Conservation (phyloP, 2,329 filamentous ascomycete genomes). For the Claviceps sp. region DNA sequence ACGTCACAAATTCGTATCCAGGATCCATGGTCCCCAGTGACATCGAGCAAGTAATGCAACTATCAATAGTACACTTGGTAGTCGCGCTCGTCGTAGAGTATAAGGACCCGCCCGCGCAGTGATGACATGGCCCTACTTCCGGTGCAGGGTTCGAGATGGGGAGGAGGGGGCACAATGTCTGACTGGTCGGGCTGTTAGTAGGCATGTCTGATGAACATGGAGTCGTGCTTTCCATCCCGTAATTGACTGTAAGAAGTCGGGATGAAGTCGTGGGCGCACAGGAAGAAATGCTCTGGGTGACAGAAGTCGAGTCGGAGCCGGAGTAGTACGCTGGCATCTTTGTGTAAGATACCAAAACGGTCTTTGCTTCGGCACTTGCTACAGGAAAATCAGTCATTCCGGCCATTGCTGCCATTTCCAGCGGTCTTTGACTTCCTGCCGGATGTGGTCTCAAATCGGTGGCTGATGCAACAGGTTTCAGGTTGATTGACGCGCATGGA, state of each 20-base stretch:
- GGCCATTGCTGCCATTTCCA: not conserved
- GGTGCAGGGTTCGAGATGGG: not conserved
- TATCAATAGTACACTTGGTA: not conserved
- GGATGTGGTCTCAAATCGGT: conserved; percentile 4
- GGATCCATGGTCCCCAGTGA: not conserved
- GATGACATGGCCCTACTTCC: conserved; percentile 13
- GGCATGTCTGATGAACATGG: not conserved
- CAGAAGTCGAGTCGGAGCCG: too few relatives aligned
- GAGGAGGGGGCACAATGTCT: not conserved
- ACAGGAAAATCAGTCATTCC: conserved; percentile 1
- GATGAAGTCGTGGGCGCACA: not conserved
- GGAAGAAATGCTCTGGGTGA: not conserved
- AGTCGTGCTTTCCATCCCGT: not conserved
- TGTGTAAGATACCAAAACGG: not conserved
- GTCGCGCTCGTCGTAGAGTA: conserved; percentile 7
- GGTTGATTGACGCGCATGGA: conserved; percentile 8
- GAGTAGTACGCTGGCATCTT: not conserved
- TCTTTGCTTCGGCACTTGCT: not conserved
- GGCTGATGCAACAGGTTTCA: not conserved
- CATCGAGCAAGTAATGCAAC: not conserved
- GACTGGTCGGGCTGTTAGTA: not conserved
- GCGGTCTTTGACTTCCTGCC: not conserved
- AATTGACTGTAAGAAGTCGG: not conserved
- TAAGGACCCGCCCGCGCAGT: conserved; percentile 18
- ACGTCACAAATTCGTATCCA: not conserved